These are phyloP conservation scores for Teunomyces pallodes DNA, from an alignment of 805 yeast species.

Conservation along the genomic window DNA sequence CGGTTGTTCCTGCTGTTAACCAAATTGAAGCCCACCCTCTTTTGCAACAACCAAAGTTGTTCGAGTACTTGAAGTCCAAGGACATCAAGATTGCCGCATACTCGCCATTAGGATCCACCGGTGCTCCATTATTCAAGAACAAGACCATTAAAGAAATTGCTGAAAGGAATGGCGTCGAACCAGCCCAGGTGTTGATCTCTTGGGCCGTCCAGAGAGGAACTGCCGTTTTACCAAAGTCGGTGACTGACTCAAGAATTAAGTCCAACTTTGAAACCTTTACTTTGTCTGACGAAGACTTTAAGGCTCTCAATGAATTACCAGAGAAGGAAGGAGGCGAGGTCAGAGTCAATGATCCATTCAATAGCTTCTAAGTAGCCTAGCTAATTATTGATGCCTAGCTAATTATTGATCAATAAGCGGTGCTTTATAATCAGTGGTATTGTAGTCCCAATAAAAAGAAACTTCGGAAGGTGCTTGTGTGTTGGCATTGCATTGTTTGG, in stretches of 20 bases:
- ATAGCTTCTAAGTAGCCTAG: neutral
- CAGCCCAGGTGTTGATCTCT: conserved; percentile 36
- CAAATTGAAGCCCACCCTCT: conserved; percentile 38
- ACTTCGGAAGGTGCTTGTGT: conserved; percentile 21
- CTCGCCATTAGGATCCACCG: conserved; percentile 35
- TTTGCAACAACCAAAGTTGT: conserved; percentile 25
- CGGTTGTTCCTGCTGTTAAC: conserved; percentile 28
- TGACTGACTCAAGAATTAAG: conserved; percentile 26
- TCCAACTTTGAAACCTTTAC: conserved; percentile 34
- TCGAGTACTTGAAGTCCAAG: conserved; percentile 10
- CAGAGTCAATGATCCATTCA: neutral
- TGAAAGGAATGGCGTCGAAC: conserved; percentile 26
- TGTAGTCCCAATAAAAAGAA: conserved; percentile 44
- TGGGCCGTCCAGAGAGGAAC: conserved; percentile 41
- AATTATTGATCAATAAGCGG: conserved; percentile 8
- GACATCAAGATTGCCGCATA: conserved; percentile 25
- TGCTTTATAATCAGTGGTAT: conserved; percentile 19
- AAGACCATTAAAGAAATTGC: conserved; percentile 27
- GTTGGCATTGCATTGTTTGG: conserved; percentile 25
- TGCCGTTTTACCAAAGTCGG: conserved; percentile 40
- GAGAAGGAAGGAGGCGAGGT: conserved; percentile 1
- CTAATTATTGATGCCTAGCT: neutral
- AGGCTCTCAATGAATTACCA: conserved; percentile 9
- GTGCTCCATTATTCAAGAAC: conserved; percentile 36
- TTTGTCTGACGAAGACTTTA: conserved; percentile 35